Conservation (phyloP, 2,329 filamentous ascomycete species). For the Epichloe hybrida region DNA sequence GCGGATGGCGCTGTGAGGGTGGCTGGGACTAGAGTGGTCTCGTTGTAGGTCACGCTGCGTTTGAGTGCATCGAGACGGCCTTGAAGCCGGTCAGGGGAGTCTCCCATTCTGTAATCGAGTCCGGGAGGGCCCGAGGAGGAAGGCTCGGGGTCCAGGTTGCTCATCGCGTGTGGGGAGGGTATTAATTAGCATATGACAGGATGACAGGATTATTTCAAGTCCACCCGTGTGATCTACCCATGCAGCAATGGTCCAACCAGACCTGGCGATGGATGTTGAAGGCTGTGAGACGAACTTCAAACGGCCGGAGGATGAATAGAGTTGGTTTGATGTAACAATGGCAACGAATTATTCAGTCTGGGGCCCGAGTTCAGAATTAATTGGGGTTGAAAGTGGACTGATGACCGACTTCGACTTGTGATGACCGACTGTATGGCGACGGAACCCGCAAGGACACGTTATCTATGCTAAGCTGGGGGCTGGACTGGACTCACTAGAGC, state of each 20-base stretch:
- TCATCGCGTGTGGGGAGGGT: not conserved
- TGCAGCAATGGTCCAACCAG: not conserved
- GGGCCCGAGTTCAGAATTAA: not conserved
- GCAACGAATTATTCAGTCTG: not conserved
- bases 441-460: no score
- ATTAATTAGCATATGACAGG: not conserved
- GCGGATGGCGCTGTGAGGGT: conserved; percentile 5
- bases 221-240: not conserved
- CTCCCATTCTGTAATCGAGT: not conserved
- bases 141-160: not conserved
- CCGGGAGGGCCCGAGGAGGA: not conserved
- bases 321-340: not conserved
- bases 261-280: not conserved
- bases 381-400: not conserved
- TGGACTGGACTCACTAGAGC: no score
- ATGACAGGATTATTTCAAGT: not conserved
- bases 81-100: not conserved
- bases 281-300: not conserved
- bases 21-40: not conserved
- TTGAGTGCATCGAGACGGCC: conserved; percentile 7
- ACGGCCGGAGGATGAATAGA: not conserved
- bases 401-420: no score
- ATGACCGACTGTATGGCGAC: no score
- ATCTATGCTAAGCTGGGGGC: no score
- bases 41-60: conserved; percentile 3